Base-by-base conservation (phyloP, 306 rosid genomes). In the Lagenaria siceraria region DNA sequence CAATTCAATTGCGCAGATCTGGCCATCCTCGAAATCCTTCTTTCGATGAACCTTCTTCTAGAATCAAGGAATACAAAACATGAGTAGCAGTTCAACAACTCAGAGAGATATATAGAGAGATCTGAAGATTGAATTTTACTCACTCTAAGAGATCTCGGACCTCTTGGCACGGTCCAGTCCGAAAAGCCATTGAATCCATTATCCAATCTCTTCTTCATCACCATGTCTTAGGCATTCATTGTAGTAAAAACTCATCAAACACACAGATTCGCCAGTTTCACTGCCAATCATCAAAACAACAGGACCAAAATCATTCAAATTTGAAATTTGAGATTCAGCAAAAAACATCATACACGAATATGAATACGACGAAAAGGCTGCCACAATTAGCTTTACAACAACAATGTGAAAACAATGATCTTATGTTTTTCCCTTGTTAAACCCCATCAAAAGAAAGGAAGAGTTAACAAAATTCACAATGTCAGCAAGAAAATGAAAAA, bases 71-170 rank as follows among this genome's bases (percentile, higher is more conserved):
- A 52, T 36, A 48, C 84, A 79, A 86, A 63, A 83, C 69, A 65
- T 3, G 11, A 18, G 74, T 33, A 77, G 60, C 27, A 72, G 77
- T 79, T 82, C 82, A 64, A 79, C 80, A 42, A 13, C 43, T 29
- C 35, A 56, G 58, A 48, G 74, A 64, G 65, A 15, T 53, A 19
- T 24, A 29, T 4, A 76, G 59, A 48, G 10, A 61, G 49, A 59
- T 66, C 68, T 76, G 49, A 76, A 82, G 70, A 53, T 49, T 60
- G 25, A 55, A 70, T 10, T 54, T 55, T 54, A 81, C 96, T 87
- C 86, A 94, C 98, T 83, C 97, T 84, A 75, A 84, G 87, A 88
- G 98, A 90, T 85, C 98, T 87, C 78, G 92, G 97, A 81, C 84
- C 87, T 82, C 83, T 87, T 63, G 98, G 97, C 82, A 92, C 79